phyloP scores from a whole-genome alignment of 73 alveolate genomes.

The Paramecium pentaurelia region DNA sequence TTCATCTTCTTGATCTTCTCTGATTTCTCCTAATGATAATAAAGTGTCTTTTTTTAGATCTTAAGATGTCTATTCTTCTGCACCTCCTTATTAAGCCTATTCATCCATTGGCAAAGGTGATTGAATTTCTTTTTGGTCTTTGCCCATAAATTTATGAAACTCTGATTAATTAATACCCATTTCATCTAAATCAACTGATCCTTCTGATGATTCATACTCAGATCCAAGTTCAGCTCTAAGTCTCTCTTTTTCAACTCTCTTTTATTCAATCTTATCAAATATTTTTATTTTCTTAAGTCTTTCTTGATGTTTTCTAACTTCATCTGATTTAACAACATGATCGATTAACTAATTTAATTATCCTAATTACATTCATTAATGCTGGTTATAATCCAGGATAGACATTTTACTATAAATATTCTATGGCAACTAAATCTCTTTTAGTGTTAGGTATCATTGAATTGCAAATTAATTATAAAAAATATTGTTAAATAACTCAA shows the following conservation, averaged over 20 bases:
- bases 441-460: neutral
- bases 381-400: constrained; percentile 56
- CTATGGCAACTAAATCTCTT: constrained; percentile 49
- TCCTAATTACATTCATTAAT: constrained; percentile 14
- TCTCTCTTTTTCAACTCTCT: constrained; percentile 59
- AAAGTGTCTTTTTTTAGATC: neutral
- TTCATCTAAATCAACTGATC: constrained; percentile 43
- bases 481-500: neutral
- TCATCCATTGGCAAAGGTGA: neutral
- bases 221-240: constrained; percentile 58
- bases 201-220: constrained; percentile 17
- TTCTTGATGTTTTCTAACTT: constrained; percentile 61
- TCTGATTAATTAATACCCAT: constrained; percentile 33
- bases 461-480: neutral
- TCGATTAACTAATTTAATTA: constrained; percentile 36
- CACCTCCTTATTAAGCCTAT: constrained; percentile 27
- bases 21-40: constrained; percentile 23
- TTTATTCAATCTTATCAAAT: constrained; percentile 56
- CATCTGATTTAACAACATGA: constrained; percentile 60
- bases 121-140: neutral
- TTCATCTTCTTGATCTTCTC: constrained; percentile 45
- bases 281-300: constrained; percentile 52
- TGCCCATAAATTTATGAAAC: neutral
- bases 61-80: constrained; percentile 24
- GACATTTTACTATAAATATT: constrained; percentile 40